These are phyloP conservation scores for Phialophora expanda DNA, from an alignment of 2,329 filamentous ascomycete genomes.

Conservation along the genomic window DNA sequence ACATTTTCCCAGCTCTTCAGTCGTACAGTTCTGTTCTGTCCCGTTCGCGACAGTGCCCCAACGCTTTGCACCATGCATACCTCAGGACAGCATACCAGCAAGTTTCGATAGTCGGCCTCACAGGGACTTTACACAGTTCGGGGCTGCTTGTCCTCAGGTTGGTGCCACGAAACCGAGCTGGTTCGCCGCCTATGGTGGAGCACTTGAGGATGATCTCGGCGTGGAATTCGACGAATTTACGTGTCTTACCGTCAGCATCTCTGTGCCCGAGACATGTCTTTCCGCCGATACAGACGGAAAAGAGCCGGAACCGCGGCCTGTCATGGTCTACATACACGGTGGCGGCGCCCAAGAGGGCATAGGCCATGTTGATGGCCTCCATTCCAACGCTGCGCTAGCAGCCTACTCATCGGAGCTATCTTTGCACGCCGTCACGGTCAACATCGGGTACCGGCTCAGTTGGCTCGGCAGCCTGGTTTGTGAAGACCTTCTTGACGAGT, in stretches of 20 bases:
- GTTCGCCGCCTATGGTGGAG: conserved; percentile 22
- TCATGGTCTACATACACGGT: conserved; percentile 31
- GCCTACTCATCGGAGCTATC: conserved; percentile 20
- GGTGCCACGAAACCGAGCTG: conserved; percentile 17
- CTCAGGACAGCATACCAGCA: conserved; percentile 18
- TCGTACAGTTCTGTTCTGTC: conserved; percentile 28
- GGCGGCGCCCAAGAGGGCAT: conserved; percentile 31
- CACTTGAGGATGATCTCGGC: conserved; percentile 19
- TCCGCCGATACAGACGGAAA: background rate
- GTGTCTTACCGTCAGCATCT: conserved; percentile 26
- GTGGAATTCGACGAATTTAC: conserved; percentile 19
- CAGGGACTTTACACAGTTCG: conserved; percentile 28
- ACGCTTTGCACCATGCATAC: conserved; percentile 25
- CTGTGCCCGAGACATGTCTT: conserved; percentile 22
- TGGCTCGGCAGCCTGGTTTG: conserved; percentile 45
- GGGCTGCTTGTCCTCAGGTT: conserved; percentile 24
- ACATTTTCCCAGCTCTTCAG: conserved; percentile 13
- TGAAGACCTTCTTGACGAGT: conserved; percentile 32
- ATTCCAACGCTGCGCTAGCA: conserved; percentile 24
- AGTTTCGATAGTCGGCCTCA: conserved; percentile 21
- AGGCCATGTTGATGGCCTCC: conserved; percentile 32
- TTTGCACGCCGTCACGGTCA: conserved; percentile 42
- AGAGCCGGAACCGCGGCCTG: conserved; percentile 16
- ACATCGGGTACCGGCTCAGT: conserved; percentile 42
- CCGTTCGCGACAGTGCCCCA: conserved; percentile 22